These are phyloP conservation scores for Xylariaceae sp. DNA, from an alignment of 2,329 filamentous ascomycete genomes.

Conservation along the genomic window DNA sequence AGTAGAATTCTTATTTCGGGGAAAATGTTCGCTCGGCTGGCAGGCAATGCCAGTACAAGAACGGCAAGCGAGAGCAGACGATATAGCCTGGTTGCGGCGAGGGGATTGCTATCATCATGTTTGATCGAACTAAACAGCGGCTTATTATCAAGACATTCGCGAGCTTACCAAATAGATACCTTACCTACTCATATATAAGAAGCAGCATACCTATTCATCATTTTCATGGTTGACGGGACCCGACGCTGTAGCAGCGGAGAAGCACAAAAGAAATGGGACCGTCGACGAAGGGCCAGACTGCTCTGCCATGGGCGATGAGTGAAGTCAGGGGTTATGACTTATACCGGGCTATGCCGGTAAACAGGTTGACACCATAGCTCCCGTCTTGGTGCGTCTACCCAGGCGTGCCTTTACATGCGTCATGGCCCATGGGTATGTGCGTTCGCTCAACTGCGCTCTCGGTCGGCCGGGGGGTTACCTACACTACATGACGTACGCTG, in stretches of 20 bases:
- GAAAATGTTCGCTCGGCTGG: not conserved
- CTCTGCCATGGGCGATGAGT: too few relatives aligned
- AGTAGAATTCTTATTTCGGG: constrained; percentile 8
- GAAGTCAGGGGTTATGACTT: too few relatives aligned
- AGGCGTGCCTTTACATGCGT: not conserved
- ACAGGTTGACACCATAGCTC: too few relatives aligned
- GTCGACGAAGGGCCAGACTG: too few relatives aligned
- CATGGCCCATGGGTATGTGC: too few relatives aligned
- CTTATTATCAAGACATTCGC: not conserved
- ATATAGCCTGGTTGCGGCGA: not conserved
- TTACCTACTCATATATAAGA: constrained; percentile 7
- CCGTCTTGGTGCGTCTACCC: too few relatives aligned
- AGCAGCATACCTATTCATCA: not conserved
- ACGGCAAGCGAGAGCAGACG: not conserved
- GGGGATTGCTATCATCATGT: not conserved
- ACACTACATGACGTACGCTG: too few relatives aligned
- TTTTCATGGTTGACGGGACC: not conserved
- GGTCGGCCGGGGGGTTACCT: too few relatives aligned
- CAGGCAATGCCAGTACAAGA: not conserved
- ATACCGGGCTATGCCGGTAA: too few relatives aligned
- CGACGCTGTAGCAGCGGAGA: not conserved
- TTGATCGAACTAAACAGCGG: not conserved
- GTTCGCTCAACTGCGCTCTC: too few relatives aligned
- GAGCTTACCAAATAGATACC: constrained; percentile 8
- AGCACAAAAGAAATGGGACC: not conserved